phyloP scores from a whole-genome alignment of 805 yeast genomes.

The Saccharomycopsis guyanensis region DNA sequence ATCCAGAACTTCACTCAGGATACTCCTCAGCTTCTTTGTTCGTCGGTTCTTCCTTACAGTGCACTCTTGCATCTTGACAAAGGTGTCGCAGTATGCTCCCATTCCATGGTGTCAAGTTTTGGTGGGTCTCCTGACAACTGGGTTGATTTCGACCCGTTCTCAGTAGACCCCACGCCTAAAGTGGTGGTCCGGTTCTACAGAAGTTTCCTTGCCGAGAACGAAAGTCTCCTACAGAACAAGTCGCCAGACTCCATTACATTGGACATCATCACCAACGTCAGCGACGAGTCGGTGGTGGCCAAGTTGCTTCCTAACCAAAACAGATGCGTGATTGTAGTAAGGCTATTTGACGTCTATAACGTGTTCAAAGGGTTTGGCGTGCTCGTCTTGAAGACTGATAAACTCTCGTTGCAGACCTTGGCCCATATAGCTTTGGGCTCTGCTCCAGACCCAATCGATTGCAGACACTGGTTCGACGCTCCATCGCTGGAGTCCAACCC shows the following conservation, averaged over 20 bases:
- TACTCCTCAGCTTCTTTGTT: background rate
- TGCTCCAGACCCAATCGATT: background rate
- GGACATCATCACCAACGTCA: background rate
- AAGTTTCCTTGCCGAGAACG: background rate
- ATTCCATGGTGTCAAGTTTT: background rate
- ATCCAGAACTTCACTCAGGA: background rate
- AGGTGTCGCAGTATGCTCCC: background rate
- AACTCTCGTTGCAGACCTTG: background rate
- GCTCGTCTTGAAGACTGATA: background rate
- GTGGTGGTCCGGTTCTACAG: background rate
- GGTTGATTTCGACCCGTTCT: background rate
- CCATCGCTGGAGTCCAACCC: background rate
- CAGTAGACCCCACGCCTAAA: background rate
- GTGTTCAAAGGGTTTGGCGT: background rate
- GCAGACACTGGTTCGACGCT: background rate
- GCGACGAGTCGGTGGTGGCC: background rate
- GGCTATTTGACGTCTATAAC: background rate
- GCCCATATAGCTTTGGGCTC: background rate
- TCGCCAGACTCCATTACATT: background rate
- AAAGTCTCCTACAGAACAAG: background rate
- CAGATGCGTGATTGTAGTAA: background rate
- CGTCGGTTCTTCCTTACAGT: background rate
- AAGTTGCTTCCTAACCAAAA: background rate
- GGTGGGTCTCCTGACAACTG: background rate
- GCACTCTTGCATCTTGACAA: background rate